Evolutionary conservation across 768 basidiomycete species (phyloP), one percentile per base, ranked within the genome.

Genomic region (Phaeolepiota aurea): DNA sequence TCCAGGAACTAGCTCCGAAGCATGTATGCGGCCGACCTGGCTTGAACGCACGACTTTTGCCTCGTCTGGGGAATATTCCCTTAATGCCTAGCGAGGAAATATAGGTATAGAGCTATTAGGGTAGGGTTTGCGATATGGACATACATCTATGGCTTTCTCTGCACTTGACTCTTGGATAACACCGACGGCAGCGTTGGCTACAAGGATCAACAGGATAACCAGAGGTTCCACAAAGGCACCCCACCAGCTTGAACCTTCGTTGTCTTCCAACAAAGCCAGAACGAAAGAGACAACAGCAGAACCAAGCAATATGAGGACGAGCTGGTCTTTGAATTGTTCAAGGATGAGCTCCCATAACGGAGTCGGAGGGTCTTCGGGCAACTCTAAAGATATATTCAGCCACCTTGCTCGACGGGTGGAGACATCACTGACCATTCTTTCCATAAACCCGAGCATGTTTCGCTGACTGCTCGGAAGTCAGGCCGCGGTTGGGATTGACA

Each of bases 271-370:
- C 21, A 94, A 61, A 5, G 94, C 94, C 30, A 99, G 71, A 11
- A 93, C 69, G 61, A 99, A 93, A 7, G 94, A 98, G 49, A 98
- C 74, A 33, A 87, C 81, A 10, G 94, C 94, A 1, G 92, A 96
- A 2, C 76, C 92, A 34, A 99, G 82, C 22, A 99, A 76, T 55
- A 99, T 98, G 47, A 99, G 82, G 31, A 99, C 94, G 20, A 99
- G 78, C 62, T 96, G 91, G 65, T 99, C 94, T 70, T 98, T 86
- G 74, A 99, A 99, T 64, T 99, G 94, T 50, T 96, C 92, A n/a
- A 99, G 73, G 44, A 99, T 84, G 45, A 98, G 79, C 55, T 89
- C 76, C 89, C 91, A 92, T 21, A 98, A 56, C 3, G 93, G 88
- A 3, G 94, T 96, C 2, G 88, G 66, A 0, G 88, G 83, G 7